These are phyloP conservation scores for Trichoderma semiorbis DNA, from an alignment of 2,329 filamentous ascomycete genomes.

Conservation along the genomic window DNA sequence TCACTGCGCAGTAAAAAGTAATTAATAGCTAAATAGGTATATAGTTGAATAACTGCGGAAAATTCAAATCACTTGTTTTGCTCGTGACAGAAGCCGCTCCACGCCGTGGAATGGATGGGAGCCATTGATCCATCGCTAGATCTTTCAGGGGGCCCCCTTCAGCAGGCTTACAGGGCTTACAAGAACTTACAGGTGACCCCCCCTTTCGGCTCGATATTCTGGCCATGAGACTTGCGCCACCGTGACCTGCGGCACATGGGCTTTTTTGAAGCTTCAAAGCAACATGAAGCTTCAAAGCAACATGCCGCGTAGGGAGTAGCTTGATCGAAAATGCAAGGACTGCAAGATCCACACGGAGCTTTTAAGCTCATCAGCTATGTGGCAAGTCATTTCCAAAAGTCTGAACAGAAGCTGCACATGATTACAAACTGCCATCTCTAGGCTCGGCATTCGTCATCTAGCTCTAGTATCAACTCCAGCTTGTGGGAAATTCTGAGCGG, in stretches of 20 bases:
- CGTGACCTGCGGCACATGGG: constrained; percentile 22
- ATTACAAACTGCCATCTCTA: not conserved
- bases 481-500: not conserved
- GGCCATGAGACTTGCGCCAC: constrained; percentile 20
- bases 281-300: not conserved
- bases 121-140: not conserved
- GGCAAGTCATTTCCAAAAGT: not conserved
- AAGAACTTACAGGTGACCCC: not conserved
- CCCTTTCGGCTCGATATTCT: not conserved
- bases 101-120: not conserved
- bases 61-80: not conserved
- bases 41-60: not conserved
- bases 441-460: constrained; percentile 11
- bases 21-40: not conserved
- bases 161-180: not conserved
- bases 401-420: not conserved
- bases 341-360: not conserved
- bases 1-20: not conserved
- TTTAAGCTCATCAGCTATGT: not conserved
- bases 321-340: not conserved
- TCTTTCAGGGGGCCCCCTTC: not conserved
- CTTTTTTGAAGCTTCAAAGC: not conserved
- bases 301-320: not conserved
- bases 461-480: not conserved
- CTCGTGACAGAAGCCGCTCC: not conserved